Evolutionary conservation across 1,284 basidiomycete species (phyloP).

Genomic region (Cutaneotrichosporon mucoides): DNA sequence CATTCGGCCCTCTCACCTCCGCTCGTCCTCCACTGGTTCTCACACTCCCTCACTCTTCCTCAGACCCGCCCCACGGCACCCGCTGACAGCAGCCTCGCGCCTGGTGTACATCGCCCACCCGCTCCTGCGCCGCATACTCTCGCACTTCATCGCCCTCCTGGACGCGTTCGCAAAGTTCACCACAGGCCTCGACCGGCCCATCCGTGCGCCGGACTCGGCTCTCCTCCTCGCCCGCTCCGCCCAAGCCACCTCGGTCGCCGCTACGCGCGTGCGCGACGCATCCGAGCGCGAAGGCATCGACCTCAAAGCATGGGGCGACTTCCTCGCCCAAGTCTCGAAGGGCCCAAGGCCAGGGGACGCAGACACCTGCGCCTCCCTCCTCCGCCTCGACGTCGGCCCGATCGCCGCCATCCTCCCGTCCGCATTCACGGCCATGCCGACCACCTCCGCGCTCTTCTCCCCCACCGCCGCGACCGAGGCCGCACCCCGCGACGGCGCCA

Average conservation of each 20-base stretch:
- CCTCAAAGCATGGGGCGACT: conserved; percentile 32
- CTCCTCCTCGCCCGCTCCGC: conserved; percentile 20
- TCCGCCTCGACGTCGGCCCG: conserved; percentile 17
- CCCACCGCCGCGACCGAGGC: conserved; percentile 8
- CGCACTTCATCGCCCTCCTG: conserved; percentile 28
- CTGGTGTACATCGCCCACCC: conserved; percentile 34
- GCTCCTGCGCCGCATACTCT: conserved; percentile 20
- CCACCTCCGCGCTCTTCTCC: conserved; percentile 27
- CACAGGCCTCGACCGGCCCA: conserved; percentile 27
- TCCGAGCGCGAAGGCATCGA: conserved; percentile 28
- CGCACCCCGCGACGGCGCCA: conserved; percentile 25
- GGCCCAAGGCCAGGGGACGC: conserved; percentile 12
- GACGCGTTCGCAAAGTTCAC: conserved; percentile 27
- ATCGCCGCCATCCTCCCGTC: conserved; percentile 11
- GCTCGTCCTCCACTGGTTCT: too few species aligned
- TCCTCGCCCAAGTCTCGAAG: conserved; percentile 19
- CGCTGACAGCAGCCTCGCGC: conserved; percentile 4
- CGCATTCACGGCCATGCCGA: conserved; percentile 20
- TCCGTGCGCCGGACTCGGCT: conserved; percentile 26
- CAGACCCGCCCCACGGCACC: too few species aligned
- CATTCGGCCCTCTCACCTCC: too few species aligned
- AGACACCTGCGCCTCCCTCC: conserved; percentile 17
- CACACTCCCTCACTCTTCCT: too few species aligned
- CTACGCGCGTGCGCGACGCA: conserved; percentile 27
- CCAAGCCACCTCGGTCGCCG: conserved; percentile 32